Base-by-base conservation (phyloP, 257 asterid genomes). In the Scutellaria baicalensis region DNA sequence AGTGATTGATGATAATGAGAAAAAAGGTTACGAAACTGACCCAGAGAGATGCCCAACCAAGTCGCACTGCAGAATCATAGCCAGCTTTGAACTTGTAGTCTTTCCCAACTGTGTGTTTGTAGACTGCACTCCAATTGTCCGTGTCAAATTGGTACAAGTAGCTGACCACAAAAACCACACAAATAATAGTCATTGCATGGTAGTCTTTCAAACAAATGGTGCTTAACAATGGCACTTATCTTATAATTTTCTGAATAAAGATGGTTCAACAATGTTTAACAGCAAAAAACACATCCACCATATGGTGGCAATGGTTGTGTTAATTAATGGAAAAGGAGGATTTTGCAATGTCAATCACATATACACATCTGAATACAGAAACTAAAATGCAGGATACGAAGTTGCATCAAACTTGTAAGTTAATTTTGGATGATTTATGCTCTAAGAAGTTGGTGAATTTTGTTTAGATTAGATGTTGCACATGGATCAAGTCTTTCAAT, bases 11-110 rank as follows among this genome's bases (percentile, higher is more conserved):
- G 64, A 75, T 27, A 42, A 36, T 43, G 36, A 21, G 10, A 48
- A 16, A 59, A 59, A 50, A 42, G 11, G 35, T 43, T 1, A 40
- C 5, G 27, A 48, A 64, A 80, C 96, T 81, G 70, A 90, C 97
- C 99, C 97, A 93, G 9, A 93, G 80, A 67, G 99, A 91, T 54
- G 99, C 97, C 99, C 99, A 93, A 23, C 96, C 94, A 79, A 89
- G 90, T 64, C 90, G 95, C 36, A 86, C 96, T 49, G 80, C 90
- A 43, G 99, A 84, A 84, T 93, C 99, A 81, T 93, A 93, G 66
- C 99, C 97, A 13, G 95, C 90, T 89, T 93, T 93, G 47, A 93
- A 65, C 74, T 91, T 93, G 86, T 78, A 89, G 81, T 93, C 99
- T 68, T 85, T 84, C 47, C 91, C 96, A 16, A 85, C 81, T 12